A percentile compares a stretch with the other conserved stretches of the same genome.
phyloP scores from a whole-genome alignment of 192 early-diverging fungal genomes.

The Phlyctochytrium arcticum region DNA sequence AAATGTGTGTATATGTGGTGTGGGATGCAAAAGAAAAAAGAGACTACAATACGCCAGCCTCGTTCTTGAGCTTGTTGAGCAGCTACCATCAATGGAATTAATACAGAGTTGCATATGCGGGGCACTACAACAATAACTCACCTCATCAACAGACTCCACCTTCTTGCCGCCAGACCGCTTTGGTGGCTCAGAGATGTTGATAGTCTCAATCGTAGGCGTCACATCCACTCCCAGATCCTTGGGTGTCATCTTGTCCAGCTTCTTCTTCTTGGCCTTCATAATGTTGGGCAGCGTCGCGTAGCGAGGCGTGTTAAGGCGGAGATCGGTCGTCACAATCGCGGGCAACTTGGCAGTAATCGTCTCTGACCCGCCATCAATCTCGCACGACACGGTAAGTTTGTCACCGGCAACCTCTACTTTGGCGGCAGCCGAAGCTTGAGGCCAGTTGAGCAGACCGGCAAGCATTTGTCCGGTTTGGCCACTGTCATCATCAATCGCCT shows the following conservation, averaged over 20 bases:
- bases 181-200: conserved; percentile 89
- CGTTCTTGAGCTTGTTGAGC: conserved; percentile 82
- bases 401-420: conserved; percentile 76
- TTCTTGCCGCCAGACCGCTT: conserved; percentile 89
- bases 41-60: conserved; percentile 68
- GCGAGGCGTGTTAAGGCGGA: conserved; percentile 93
- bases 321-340: conserved; percentile 92
- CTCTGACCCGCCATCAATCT: conserved; percentile 97
- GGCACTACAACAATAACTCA: conserved; percentile 10
- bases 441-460: conserved; percentile 89
- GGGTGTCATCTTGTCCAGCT: conserved; percentile 70
- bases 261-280: conserved; percentile 99
- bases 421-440: conserved; percentile 94
- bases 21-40: too few relatives aligned
- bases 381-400: conserved; percentile 80
- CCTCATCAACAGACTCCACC: conserved; percentile 87
- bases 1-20: too few relatives aligned
- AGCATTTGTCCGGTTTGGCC: conserved; percentile 99
- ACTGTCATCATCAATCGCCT: conserved; percentile 98
- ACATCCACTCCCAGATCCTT: conserved; percentile 82
- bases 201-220: conserved; percentile 72
- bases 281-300: conserved; percentile 94
- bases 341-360: conserved; percentile 79
- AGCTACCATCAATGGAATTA: conserved; percentile 39
- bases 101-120: neutral